Evolutionary conservation across 2,329 filamentous ascomycete genomes (phyloP), one percentile per base, ranked within the genome.

Genomic region (Ascosphaera apis): DNA sequence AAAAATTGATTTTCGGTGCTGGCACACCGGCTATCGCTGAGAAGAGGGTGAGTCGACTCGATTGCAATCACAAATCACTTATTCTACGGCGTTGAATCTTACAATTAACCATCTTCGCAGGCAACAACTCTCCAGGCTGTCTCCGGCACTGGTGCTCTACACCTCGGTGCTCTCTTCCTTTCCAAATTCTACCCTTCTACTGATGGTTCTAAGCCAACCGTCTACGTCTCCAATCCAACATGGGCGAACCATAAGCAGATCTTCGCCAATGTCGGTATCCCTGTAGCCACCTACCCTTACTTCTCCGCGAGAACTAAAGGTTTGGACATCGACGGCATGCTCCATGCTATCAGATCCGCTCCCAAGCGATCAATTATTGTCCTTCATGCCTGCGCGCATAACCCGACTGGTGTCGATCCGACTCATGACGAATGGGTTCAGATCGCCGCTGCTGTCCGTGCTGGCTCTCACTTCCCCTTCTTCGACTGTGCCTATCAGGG

Each of bases 241-340:
- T 98, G 88, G 88, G 83, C 79, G 46, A 98, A 98, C 64, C 88
- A 98, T 72, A 76, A 91, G 63, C 88, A 95, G 59, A 93, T 98
- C 66, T 92, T 98, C 64, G 70, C 66, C 58, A 95, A 95, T 53
- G 83, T 93, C 51, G 67, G 69, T 47, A 65, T 95, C 19, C 62
- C 71, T 23, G 70, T 82, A 48, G 75, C 75, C 46, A 71, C 71
- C 44, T 98, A 98, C 62, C 88, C 86, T 35, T 98, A 98, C 67
- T 98, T 92, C 63, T 76, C 74, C 55, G 72, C 81, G 54, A 55
- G 78, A 53, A 92, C 84, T 44, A 84, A 82, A 54, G 84, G 82
- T 35, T 74, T 98, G 36, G 83, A 95, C 59, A 84, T 92, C 50
- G 72, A 78, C 40, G 86, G 83, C 59, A 84, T 95, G 77, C 72